These are phyloP conservation scores for Exophiala sp. DNA, from an alignment of 2,329 filamentous ascomycete species.

Conservation along the genomic window DNA sequence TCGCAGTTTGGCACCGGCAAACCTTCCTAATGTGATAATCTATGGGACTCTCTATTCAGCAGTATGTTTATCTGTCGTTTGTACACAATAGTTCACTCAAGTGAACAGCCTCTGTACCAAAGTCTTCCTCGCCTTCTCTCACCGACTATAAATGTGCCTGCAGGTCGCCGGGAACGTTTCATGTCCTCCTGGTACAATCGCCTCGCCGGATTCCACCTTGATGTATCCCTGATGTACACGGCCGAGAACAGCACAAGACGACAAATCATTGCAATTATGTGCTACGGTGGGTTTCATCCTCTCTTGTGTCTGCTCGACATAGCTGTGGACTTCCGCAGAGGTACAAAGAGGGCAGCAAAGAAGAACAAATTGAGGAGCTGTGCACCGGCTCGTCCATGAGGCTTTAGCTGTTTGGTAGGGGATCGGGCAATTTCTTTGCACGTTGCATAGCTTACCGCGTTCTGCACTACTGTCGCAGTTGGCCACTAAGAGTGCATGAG, in stretches of 20 bases:
- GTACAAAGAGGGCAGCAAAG: too few relatives aligned
- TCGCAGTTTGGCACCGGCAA: not conserved
- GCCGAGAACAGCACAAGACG: conserved; percentile 5
- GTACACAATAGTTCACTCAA: too few relatives aligned
- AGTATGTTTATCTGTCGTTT: too few relatives aligned
- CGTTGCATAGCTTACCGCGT: not conserved
- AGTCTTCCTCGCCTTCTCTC: too few relatives aligned
- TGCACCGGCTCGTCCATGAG: not conserved
- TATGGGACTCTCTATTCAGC: too few relatives aligned
- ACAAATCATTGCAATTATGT: conserved; percentile 2
- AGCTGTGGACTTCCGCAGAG: not conserved
- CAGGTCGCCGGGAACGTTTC: too few relatives aligned
- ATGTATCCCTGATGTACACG: not conserved
- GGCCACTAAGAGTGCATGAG: not conserved
- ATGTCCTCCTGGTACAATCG: not conserved
- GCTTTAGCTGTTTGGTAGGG: not conserved
- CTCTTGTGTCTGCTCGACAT: not conserved
- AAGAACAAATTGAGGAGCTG: not conserved
- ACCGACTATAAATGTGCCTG: too few relatives aligned
- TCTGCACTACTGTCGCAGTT: not conserved
- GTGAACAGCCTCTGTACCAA: too few relatives aligned
- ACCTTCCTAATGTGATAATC: not conserved
- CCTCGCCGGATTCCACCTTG: not conserved
- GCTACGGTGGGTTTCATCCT: conserved; percentile 2
- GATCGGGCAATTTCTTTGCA: conserved; percentile 8